Evolutionary conservation across 2,329 filamentous ascomycete genomes (phyloP).

Genomic region (Colletotrichum limetticola): DNA sequence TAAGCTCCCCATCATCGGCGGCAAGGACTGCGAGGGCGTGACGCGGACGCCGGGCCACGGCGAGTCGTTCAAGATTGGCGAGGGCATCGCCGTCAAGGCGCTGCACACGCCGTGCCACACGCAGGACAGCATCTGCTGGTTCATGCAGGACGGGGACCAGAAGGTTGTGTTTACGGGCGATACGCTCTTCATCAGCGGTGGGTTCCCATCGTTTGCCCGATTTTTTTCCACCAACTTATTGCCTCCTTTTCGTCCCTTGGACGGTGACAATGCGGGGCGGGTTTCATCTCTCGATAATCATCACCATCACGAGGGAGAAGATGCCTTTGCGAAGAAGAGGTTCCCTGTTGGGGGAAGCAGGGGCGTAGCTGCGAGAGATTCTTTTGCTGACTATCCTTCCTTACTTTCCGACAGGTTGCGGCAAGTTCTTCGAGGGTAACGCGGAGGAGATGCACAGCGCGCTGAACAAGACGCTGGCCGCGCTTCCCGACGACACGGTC

Average conservation of each 20-base stretch:
- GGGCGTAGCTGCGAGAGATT: no score
- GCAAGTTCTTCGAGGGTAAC: constrained; percentile 94
- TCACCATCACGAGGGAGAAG: neutral
- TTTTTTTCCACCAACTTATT: no score
- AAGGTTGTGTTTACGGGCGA: constrained; percentile 94
- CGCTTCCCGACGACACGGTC: constrained; percentile 88
- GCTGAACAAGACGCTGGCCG: constrained; percentile 84
- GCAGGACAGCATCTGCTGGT: constrained; percentile 97
- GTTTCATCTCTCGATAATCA: no score
- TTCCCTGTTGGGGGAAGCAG: neutral
- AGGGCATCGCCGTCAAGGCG: constrained; percentile 80
- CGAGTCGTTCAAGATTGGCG: constrained; percentile 82
- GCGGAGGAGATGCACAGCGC: constrained; percentile 93
- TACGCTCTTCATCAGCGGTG: constrained; percentile 93
- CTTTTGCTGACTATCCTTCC: neutral
- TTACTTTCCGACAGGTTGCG: constrained; percentile 72
- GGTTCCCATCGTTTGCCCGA: constrained; percentile 34
- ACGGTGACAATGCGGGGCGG: no score
- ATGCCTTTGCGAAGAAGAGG: neutral
- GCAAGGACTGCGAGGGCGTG: constrained; percentile 85
- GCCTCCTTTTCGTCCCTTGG: no score
- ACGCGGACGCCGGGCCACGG: constrained; percentile 80
- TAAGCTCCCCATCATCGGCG: constrained; percentile 83
- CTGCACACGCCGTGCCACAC: constrained; percentile 98
- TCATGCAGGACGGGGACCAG: constrained; percentile 80